Conservation (phyloP, 805 yeast genomes). For the Hanseniaspora mollemarum region DNA sequence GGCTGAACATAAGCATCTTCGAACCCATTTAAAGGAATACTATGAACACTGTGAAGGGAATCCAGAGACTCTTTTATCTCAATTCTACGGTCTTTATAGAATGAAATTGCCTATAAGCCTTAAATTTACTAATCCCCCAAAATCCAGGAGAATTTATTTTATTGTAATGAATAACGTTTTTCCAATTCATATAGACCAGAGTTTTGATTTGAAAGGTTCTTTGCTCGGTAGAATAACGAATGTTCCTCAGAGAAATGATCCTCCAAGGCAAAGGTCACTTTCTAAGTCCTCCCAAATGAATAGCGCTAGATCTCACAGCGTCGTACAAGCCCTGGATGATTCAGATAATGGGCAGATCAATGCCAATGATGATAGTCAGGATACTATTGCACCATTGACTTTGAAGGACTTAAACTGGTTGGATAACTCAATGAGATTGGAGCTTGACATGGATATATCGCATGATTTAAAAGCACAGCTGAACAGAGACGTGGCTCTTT, state of each 20-base stretch:
- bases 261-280: constrained; percentile 15
- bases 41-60: constrained; percentile 67
- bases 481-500: constrained; percentile 57
- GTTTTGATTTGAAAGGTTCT: constrained; percentile 89
- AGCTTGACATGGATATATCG: constrained; percentile 62
- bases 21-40: constrained; percentile 63
- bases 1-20: constrained; percentile 75
- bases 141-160: constrained; percentile 71
- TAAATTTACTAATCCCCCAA: constrained; percentile 25
- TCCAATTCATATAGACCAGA: constrained; percentile 77
- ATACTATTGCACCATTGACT: neutral
- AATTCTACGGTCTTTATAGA: constrained; percentile 90
- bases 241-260: constrained; percentile 14
- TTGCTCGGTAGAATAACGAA: constrained; percentile 64
- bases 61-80: constrained; percentile 85
- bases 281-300: constrained; percentile 19
- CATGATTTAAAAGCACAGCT: constrained; percentile 56
- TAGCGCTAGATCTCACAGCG: neutral
- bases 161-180: constrained; percentile 93
- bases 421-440: constrained; percentile 49
- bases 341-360: neutral
- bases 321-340: neutral
- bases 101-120: constrained; percentile 68
- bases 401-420: constrained; percentile 86
- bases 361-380: constrained; percentile 12